Base-by-base conservation (phyloP, 345 rosid genomes). In the Acer campestre region DNA sequence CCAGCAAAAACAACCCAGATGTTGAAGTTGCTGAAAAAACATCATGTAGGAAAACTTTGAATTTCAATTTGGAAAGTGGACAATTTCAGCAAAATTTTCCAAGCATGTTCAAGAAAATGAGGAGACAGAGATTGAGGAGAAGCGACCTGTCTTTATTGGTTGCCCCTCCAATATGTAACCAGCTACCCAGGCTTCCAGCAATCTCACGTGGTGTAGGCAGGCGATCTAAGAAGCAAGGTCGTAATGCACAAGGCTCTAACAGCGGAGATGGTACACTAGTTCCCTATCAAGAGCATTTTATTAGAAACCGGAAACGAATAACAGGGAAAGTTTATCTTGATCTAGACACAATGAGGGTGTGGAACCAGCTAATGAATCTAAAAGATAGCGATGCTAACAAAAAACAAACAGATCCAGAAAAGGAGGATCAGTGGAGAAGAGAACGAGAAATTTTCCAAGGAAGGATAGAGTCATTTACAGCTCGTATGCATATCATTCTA, bases 241-340 rank as follows among this genome's bases (percentile, higher is more conserved):
- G 7, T 67, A 48, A 16, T n/a, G 35, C 22, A 13, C 9, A 58
- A 58, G 25, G 11, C 22, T 18, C n/a, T 51, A 14, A 10, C 18
- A 38, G 51, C 9, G 22, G 31, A 10, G 9, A 16, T 68, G 78
- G 76, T 1, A 6, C 40, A 7, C 1, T 84, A 56, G 82, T 84
- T 58, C 80, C 79, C 20, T 74, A 77, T 61, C 17, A 71, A 70
- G 78, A 58, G 9, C 46, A 31, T 31, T 31, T 3, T 42, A 9
- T 42, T 42, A 6, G 56, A 20, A 58, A 58, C 20, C 3, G 62
- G 12, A 61, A 76, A 64, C 59, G 10, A 48, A 1, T 62, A 44
- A 17, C 9, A 27, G 74, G 73, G 66, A 75, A 80, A 58, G 88
- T 92, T 61, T 46, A 49, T 48, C 77, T 92, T 17, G 91, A 90